These are phyloP conservation scores for Plantago elongata DNA, from an alignment of 257 asterid species.

Conservation along the genomic window DNA sequence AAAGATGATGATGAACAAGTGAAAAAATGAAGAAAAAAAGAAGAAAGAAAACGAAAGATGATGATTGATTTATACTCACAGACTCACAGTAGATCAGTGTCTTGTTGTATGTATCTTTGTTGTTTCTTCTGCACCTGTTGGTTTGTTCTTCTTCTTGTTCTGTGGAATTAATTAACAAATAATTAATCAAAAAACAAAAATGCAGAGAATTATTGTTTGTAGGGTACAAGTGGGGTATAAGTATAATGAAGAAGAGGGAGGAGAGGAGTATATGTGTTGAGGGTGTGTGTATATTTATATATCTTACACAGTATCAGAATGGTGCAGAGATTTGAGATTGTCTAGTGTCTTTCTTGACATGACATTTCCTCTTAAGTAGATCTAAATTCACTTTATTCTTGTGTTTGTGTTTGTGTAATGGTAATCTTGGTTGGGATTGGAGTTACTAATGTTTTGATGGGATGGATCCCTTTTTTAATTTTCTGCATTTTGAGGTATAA, in stretches of 20 bases:
- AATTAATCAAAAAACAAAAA: constrained; percentile 1
- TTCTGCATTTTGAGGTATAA: constrained; percentile 15
- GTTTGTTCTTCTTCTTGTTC: background rate
- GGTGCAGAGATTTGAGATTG: constrained; percentile 67
- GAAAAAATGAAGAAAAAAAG: background rate
- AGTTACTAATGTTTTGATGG: constrained; percentile 19
- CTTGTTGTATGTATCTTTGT: constrained; percentile 19
- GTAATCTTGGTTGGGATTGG: constrained; percentile 10
- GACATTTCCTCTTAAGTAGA: constrained; percentile 52
- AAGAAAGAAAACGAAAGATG: constrained; percentile 10
- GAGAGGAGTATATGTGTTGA: too few species aligned
- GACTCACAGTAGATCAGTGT: background rate
- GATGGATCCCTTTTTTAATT: constrained; percentile 26
- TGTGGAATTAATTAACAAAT: constrained; percentile 6
- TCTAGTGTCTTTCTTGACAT: constrained; percentile 71
- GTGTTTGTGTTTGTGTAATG: background rate
- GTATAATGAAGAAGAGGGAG: constrained; percentile 46
- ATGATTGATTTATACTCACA: constrained; percentile 16
- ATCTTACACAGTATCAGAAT: constrained; percentile 42
- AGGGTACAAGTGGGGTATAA: constrained; percentile 20
- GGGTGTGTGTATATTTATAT: background rate
- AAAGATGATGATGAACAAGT: too few species aligned
- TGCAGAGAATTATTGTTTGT: constrained; percentile 29
- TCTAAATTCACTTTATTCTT: background rate
- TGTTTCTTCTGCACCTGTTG: background rate